phyloP scores from a whole-genome alignment of 305 asterid species.

The Stenogyne calaminthoides region DNA sequence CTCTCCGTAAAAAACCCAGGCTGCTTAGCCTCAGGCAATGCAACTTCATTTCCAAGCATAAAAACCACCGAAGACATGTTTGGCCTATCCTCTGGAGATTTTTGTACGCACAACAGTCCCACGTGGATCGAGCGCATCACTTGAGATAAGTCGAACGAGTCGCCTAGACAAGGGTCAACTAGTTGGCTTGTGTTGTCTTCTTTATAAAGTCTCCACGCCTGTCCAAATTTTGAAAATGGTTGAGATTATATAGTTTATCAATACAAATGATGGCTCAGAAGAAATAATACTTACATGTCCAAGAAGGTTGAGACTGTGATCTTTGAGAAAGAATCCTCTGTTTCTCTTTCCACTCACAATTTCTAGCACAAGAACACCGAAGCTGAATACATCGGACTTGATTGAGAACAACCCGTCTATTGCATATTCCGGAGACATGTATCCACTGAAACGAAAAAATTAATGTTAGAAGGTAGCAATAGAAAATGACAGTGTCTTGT shows the following conservation, averaged over 20 bases:
- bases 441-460: constrained; percentile 13
- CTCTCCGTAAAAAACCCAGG: constrained; percentile 26
- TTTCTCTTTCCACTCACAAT: constrained; percentile 25
- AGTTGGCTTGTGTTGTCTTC: constrained; percentile 19
- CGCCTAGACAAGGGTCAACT: constrained; percentile 14
- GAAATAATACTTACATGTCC: constrained; percentile 19
- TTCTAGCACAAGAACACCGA: constrained; percentile 26
- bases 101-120: constrained; percentile 31
- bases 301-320: constrained; percentile 26
- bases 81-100: constrained; percentile 22
- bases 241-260: neutral
- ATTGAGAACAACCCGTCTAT: constrained; percentile 23
- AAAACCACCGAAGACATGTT: constrained; percentile 32
- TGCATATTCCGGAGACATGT: constrained; percentile 34
- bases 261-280: neutral
- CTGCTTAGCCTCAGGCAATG: constrained; percentile 14
- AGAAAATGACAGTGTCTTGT: neutral
- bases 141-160: constrained; percentile 7
- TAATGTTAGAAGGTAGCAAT: neutral
- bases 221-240: neutral
- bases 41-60: constrained; percentile 29
- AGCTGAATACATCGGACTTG: constrained; percentile 32
- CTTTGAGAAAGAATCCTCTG: constrained; percentile 24
- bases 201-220: constrained; percentile 30
- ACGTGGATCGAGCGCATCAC: constrained; percentile 23